Evolutionary conservation across 1,284 basidiomycete genomes (phyloP).

Genomic region (Ceratobasidium theobromae): DNA sequence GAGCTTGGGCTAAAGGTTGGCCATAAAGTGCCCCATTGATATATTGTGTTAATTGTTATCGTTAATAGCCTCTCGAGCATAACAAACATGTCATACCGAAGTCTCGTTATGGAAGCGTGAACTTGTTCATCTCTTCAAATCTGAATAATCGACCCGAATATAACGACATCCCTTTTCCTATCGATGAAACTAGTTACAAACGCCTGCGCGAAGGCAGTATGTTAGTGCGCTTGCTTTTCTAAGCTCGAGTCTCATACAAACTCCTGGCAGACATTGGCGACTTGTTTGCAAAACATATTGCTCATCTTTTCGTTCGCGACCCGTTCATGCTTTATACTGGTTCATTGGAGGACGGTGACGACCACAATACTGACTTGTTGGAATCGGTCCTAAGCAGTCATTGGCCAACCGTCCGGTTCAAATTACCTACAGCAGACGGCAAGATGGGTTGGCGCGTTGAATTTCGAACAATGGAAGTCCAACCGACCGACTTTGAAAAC

Average conservation of each 20-base stretch:
- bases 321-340: conserved; percentile 95
- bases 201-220: conserved; percentile 74
- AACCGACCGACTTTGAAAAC: conserved; percentile 98
- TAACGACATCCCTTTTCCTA: conserved; percentile 84
- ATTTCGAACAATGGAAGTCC: conserved; percentile 98
- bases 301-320: conserved; percentile 97
- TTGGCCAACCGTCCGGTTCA: conserved; percentile 99
- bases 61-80: conserved; percentile 69
- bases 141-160: conserved; percentile 88
- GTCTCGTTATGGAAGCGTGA: conserved; percentile 94
- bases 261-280: conserved; percentile 76
- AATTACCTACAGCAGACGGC: conserved; percentile 91
- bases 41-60: neutral
- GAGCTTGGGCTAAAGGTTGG: conserved; percentile 83
- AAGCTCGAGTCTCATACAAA: conserved; percentile 1
- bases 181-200: conserved; percentile 72
- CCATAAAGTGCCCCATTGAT: conserved; percentile 16
- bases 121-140: conserved; percentile 84
- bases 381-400: conserved; percentile 81
- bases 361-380: conserved; percentile 35
- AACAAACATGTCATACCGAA: conserved; percentile 83
- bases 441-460: conserved; percentile 98
- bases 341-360: conserved; percentile 89
- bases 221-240: conserved; percentile 38
- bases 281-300: conserved; percentile 85